Evolutionary conservation across 2,329 filamentous ascomycete genomes (phyloP).

Genomic region (Arthrobotrys sphaeroides): DNA sequence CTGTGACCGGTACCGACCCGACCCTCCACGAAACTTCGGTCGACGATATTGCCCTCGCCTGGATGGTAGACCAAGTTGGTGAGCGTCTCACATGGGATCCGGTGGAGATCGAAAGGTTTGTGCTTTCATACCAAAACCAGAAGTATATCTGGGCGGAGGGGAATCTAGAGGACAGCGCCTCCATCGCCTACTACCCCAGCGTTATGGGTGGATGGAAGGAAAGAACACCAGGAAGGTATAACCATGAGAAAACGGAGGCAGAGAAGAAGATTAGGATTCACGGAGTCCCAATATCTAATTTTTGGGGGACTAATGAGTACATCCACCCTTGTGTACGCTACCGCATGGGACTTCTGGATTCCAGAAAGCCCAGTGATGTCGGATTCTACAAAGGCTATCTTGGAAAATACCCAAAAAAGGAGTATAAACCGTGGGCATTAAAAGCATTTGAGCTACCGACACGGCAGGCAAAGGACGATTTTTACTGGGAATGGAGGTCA

Average conservation of each 20-base stretch:
- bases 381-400: conserved; percentile 2
- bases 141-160: conserved; percentile 14
- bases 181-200: conserved; percentile 2
- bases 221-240: conserved; percentile 20
- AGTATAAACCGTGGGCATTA: conserved; percentile 18
- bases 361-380: conserved; percentile 8
- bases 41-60: conserved; percentile 30
- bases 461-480: conserved; percentile 7
- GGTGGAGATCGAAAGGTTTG: conserved; percentile 10
- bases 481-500: conserved; percentile 23
- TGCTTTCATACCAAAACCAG: not conserved
- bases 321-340: conserved; percentile 30
- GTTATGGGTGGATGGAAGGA: conserved; percentile 18
- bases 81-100: conserved; percentile 4
- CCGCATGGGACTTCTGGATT: conserved; percentile 13
- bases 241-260: conserved; percentile 6
- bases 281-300: not conserved
- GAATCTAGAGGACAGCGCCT: conserved; percentile 22
- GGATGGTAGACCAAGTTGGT: conserved; percentile 36
- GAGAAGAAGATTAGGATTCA: conserved; percentile 12
- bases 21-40: conserved; percentile 17
- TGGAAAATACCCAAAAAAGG: conserved; percentile 2
- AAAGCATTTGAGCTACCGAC: not conserved
- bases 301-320: conserved; percentile 29
- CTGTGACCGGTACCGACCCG: not conserved